Percentiles rank a stretch among this genome's conserved stretches.
phyloP scores from a whole-genome alignment of 176 grass and related monocot species.

The Thalia dealbata region DNA sequence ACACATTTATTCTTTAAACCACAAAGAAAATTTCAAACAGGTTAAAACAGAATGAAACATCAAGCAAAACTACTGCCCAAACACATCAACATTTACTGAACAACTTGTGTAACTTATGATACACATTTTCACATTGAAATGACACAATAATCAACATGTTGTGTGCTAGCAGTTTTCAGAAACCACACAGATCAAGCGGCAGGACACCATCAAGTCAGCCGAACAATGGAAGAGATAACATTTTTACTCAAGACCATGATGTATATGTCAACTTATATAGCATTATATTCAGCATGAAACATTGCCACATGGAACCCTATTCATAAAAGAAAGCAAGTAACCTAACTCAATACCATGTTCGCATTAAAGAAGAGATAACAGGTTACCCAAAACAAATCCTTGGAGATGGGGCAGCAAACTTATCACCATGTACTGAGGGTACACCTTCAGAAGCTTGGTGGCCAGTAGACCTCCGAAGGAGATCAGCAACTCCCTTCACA shows the following conservation, averaged over 20 bases:
- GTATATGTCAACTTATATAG: no score
- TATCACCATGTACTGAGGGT: constrained; percentile 3
- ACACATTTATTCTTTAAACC: background rate
- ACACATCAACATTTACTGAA: background rate
- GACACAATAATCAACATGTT: background rate
- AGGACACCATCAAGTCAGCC: background rate
- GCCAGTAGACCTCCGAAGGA: constrained; percentile 60
- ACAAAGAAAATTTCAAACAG: background rate
- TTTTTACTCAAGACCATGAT: background rate
- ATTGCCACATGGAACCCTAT: background rate
- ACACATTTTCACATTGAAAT: background rate
- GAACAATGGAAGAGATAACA: background rate
- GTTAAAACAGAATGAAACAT: background rate
- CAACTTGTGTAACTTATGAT: background rate
- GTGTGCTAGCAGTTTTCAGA: background rate
- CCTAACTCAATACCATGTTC: constrained; percentile 5
- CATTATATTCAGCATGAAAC: background rate
- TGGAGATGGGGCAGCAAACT: constrained; percentile 33
- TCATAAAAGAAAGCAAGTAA: background rate
- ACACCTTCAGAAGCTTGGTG: constrained; percentile 20
- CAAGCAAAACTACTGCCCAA: background rate
- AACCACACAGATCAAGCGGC: background rate
- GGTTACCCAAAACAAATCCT: constrained; percentile 61
- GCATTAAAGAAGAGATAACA: background rate
- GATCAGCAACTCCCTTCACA: constrained; percentile 71